Conservation (phyloP, 108 stramenopile species). For the Pseudonitzschia pungens region DNA sequence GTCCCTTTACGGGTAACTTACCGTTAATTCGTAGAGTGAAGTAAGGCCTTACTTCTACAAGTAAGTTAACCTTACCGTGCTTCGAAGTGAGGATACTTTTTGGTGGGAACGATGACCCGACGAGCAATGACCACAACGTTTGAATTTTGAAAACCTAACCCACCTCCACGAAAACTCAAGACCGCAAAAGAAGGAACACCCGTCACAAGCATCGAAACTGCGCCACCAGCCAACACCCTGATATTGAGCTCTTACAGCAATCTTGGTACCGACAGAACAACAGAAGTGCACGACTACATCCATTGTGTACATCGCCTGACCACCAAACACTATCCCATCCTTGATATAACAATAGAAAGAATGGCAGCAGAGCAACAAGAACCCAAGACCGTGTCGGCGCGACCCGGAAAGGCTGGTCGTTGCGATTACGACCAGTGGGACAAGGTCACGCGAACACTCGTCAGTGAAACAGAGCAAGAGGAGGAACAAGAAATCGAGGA, state of each 20-base stretch:
- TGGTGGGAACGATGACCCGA: neutral
- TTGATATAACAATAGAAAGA: no score
- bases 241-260: no score
- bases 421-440: constrained; percentile 79
- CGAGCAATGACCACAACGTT: constrained; percentile 7
- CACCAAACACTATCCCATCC: neutral
- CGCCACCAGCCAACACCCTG: no score
- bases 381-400: constrained; percentile 14
- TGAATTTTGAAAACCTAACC: neutral
- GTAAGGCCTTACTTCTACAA: no score
- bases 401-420: constrained; percentile 65
- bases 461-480: constrained; percentile 53
- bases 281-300: no score
- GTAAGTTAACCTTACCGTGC: no score
- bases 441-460: constrained; percentile 54
- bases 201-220: neutral
- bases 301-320: no score
- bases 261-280: no score
- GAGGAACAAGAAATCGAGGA: constrained; percentile 52
- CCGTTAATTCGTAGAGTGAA: no score
- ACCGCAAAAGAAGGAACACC: neutral
- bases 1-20: no score
- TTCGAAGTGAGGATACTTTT: no score
- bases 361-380: constrained; percentile 2
- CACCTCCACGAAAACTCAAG: neutral